Conservation (phyloP, 495 filamentous ascomycete genomes). For the Glonium stellatum region DNA sequence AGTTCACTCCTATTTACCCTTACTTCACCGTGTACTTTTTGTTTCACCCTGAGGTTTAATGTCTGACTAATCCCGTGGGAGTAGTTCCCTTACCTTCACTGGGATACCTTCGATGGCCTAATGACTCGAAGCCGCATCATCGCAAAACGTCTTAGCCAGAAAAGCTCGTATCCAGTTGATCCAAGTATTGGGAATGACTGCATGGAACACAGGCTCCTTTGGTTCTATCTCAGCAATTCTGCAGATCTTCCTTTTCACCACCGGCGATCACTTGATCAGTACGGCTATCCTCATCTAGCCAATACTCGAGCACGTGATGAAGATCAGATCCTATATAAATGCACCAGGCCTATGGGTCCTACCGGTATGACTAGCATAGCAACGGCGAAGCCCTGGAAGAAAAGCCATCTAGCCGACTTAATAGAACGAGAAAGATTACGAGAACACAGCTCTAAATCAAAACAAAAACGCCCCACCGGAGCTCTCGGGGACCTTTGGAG, state of each 20-base stretch:
- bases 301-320: conserved; percentile 2
- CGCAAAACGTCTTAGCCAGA: background rate
- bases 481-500: background rate
- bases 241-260: conserved; percentile 5
- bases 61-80: too few relatives aligned
- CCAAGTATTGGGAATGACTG: background rate
- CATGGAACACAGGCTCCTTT: conserved; percentile 11
- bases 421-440: background rate
- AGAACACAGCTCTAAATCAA: background rate
- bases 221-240: conserved; percentile 9
- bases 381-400: too few relatives aligned
- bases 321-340: conserved; percentile 17
- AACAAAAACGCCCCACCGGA: too few relatives aligned
- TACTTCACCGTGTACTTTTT: too few relatives aligned
- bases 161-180: background rate
- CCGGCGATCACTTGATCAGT: conserved; percentile 11
- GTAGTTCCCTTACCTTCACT: conserved; percentile 13
- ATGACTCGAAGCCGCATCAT: conserved; percentile 3
- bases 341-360: background rate
- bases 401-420: background rate
- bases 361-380: too few relatives aligned
- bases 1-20: too few relatives aligned
- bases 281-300: conserved; percentile 1
- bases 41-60: background rate
- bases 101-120: conserved; percentile 10